A percentile compares a stretch with the other conserved stretches of the same genome.
phyloP scores from a whole-genome alignment of 78 protist species.

The Chrysochromulina tobinii region DNA sequence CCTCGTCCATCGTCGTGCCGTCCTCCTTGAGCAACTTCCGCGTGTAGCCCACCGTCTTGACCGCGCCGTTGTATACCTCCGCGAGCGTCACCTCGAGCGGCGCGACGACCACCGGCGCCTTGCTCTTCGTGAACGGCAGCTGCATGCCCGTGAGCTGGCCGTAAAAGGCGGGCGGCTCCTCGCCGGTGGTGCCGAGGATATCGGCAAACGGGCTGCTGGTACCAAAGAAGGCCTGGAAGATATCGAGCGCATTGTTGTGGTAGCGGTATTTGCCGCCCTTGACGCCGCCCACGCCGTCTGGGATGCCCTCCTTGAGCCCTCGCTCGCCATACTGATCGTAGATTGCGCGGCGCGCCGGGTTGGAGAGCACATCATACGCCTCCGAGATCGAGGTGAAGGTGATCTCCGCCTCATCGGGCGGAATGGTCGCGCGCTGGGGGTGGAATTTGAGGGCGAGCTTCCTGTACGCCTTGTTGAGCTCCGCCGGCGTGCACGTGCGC shows the following conservation, averaged over 20 bases:
- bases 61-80: background rate
- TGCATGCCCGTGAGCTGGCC: background rate
- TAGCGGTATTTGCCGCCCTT: background rate
- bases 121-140: background rate
- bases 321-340: background rate
- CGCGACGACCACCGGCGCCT: background rate
- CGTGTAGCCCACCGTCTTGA: background rate
- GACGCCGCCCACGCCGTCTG: background rate
- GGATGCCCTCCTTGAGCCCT: background rate
- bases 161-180: background rate
- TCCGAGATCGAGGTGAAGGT: background rate
- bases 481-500: background rate
- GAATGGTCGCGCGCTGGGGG: conserved; percentile 5
- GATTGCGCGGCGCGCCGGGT: background rate
- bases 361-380: background rate
- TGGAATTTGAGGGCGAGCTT: conserved; percentile 29
- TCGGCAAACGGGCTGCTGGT: background rate
- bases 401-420: background rate
- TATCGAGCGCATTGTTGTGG: background rate
- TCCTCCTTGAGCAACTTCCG: no score
- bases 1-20: no score
- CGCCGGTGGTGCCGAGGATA: background rate
- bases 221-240: background rate
- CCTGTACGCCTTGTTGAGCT: conserved; percentile 17
- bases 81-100: background rate